Evolutionary conservation across 2,329 filamentous ascomycete genomes (phyloP).

Genomic region (Knufia fluminis): DNA sequence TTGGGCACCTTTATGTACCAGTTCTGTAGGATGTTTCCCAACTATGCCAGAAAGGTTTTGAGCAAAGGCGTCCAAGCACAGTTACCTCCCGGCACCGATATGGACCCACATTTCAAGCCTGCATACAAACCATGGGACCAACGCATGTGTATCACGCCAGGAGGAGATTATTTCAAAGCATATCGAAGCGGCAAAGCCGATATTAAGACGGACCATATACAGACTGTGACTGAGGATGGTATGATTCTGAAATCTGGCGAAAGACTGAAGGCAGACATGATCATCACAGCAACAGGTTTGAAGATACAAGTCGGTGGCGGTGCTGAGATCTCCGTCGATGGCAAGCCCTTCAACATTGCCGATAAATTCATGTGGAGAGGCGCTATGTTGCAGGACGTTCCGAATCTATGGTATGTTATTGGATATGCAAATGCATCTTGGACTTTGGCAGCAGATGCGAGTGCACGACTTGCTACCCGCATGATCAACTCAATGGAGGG

Average conservation of each 20-base stretch:
- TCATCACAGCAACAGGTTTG: constrained; percentile 38
- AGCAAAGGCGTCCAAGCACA: constrained; percentile 16
- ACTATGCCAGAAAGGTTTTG: constrained; percentile 13
- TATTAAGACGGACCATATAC: constrained; percentile 48
- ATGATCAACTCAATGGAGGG: constrained; percentile 9
- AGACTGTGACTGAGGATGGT: constrained; percentile 39
- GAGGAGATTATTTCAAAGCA: constrained; percentile 50
- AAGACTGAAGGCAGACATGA: constrained; percentile 33
- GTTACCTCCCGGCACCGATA: constrained; percentile 32
- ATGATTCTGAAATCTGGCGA: constrained; percentile 41
- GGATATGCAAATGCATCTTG: constrained; percentile 38
- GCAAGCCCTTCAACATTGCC: constrained; percentile 25
- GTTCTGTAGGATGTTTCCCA: constrained; percentile 20
- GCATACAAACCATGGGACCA: constrained; percentile 63
- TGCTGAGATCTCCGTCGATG: constrained; percentile 30
- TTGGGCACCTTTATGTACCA: constrained; percentile 18
- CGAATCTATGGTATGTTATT: constrained; percentile 34
- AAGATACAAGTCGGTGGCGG: constrained; percentile 33
- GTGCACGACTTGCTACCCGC: constrained; percentile 26
- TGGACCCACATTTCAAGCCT: constrained; percentile 56
- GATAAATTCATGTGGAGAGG: constrained; percentile 37
- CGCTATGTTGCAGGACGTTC: constrained; percentile 36
- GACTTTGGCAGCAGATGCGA: constrained; percentile 38
- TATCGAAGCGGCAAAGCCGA: constrained; percentile 43
- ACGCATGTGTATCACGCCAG: constrained; percentile 60